Conservation (phyloP, 345 rosid species). For the Melaleuca quinquenervia region DNA sequence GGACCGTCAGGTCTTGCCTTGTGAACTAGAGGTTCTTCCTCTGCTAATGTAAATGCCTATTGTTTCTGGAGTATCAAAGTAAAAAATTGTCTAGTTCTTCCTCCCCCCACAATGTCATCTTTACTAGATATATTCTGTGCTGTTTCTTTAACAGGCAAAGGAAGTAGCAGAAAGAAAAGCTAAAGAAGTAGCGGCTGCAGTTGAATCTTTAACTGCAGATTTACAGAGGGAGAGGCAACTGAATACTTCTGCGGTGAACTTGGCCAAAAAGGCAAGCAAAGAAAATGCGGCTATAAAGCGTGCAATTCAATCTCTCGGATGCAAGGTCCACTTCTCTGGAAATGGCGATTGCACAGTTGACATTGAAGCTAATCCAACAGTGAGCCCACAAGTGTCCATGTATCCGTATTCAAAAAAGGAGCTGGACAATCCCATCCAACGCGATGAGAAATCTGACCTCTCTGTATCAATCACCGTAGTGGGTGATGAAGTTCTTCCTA, state of each 20-base stretch:
- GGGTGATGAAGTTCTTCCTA: constrained; percentile 33
- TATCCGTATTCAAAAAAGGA: constrained; percentile 20
- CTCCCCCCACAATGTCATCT: neutral
- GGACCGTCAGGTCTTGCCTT: neutral
- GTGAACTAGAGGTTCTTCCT: neutral
- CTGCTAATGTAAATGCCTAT: neutral
- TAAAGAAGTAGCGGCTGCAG: constrained; percentile 23
- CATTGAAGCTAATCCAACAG: constrained; percentile 27
- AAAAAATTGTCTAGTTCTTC: neutral
- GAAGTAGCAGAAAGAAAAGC: constrained; percentile 67
- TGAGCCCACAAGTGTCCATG: constrained; percentile 10
- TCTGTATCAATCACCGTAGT: constrained; percentile 50
- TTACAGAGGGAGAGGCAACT: constrained; percentile 51
- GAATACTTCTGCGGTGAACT: constrained; percentile 46
- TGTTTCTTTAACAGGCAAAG: constrained; percentile 41
- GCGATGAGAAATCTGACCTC: constrained; percentile 40
- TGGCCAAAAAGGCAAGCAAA: constrained; percentile 60
- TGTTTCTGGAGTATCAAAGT: neutral
- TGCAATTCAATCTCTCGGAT: constrained; percentile 79
- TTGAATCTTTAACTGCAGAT: constrained; percentile 52
- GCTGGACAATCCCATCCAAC: constrained; percentile 9
- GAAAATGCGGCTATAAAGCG: constrained; percentile 58
- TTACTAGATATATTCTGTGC: neutral
- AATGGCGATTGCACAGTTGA: constrained; percentile 50
- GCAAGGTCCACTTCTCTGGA: constrained; percentile 64